Evolutionary conservation across 352 stramenopile species (phyloP), one percentile per base, ranked within the genome.

Genomic region (Thalassiosira livingstoniorum): DNA sequence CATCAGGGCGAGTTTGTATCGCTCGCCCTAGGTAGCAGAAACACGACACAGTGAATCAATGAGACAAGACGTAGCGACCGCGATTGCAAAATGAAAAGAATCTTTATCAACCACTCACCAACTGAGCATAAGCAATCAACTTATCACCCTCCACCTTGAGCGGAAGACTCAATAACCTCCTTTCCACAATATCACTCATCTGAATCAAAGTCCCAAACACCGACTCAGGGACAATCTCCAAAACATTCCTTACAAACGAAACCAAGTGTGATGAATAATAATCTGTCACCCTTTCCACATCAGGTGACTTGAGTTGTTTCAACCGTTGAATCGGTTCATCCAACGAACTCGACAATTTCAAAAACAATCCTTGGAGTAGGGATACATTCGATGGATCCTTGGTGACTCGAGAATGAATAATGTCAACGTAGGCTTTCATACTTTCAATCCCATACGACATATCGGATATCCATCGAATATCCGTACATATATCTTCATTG

Each of bases 191-290:
- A 65, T 97, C 96, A 73, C 97, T 96, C 57, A 98, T 98, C 27
- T 97, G 92, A 21, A 95, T 91, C 25, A 98, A 80, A 60, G 98
- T 96, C n/a, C 94, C 92, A 83, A 98, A 98, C 21, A 98, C 95
- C 32, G 93, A 97, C 75, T 96, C 92, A 10, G 97, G 96, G 67
- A 98, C 98, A 18, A 98, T 95, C 68, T 98, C 95, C 87, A 98
- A 95, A 25, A 98, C 96, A 13, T 95, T 95, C 5, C 97, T 95
- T 43, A 98, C 96, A 61, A 98, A 98, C 66, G 97, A 90, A 2
- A 98, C 96, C 10, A 98, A 91, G 74, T 98, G 95, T 2, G 91
- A 94, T 0, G 95, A 98, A 80, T 98, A 98, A 87, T 98, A 98
- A 39, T 97, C 94, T 13, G 96, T 96, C 3, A 98, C 95, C 7